Base-by-base conservation (phyloP, 73 alveolate species). In the Tetrahymena borealis region DNA sequence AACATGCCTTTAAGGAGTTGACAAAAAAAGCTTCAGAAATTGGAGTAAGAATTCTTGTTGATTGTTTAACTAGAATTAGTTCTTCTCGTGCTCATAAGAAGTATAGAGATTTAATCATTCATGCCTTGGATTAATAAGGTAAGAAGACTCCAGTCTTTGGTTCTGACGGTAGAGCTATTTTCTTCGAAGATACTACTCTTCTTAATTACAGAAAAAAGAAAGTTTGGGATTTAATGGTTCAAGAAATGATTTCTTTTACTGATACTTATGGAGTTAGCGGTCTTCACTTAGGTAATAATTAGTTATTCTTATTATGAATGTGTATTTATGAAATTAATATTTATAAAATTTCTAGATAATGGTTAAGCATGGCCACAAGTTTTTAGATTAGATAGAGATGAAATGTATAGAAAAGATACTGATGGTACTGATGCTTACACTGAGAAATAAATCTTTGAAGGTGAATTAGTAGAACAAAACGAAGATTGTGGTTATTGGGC, bases 331-430 rank as follows among this genome's bases (percentile, higher is more conserved):
- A 60, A 13, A 24, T 18, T 20, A n/a, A 60, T 15, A 60, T 6
- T 60, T 60, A 4, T 10, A 5, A 20, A 60, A 20, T 24, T n/a
- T n/a, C n/a, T 18, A 60, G 99, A 99, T 92, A 99, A 99, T 96
- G 99, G 99, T 31, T 97, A 98, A 90, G 96, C 99, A 0, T 99
- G 99, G 99, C 99, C 99, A 20, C 98, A 98, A 91, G 95, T 99
- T 32, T 96, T 98, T 98, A 98, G 96, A 93, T 40, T 96, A 35
- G 99, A 99, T 94, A 91, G 92, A n/a, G 98, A 95, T n/a, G 99
- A 99, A 93, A 93, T 99, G 98, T 96, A 95, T 92, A 94, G 99
- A 95, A 94, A 96, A 60, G 99, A 99, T 85, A 93, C 93, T 31
- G 99, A 99, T 98, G 99, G 99, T 16, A 97, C 96, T 91, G 97